Conservation (phyloP, 352 stramenopile genomes). For the Phytopythium delawarense region DNA sequence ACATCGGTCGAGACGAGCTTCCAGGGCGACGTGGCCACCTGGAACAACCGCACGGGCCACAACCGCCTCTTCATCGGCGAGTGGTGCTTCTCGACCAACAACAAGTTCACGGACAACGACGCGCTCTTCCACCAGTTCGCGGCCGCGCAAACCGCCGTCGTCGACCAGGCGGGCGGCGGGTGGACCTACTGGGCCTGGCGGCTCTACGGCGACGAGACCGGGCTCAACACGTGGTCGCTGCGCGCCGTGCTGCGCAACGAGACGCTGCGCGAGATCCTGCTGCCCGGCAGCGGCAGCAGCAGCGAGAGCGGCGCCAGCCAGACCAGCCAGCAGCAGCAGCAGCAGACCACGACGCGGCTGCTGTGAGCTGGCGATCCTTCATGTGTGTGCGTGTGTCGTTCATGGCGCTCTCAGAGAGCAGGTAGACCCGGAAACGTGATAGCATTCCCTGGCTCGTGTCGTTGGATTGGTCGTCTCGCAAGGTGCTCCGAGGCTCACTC, state of each 20-base stretch:
- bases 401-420: neutral
- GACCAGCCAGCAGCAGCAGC: conserved; percentile 4
- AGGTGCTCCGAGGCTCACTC: neutral
- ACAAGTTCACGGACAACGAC: conserved; percentile 46
- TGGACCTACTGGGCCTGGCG: conserved; percentile 78
- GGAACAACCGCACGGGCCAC: conserved; percentile 18
- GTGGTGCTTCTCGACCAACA: conserved; percentile 55
- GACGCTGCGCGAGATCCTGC: conserved; percentile 25
- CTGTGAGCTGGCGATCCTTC: neutral
- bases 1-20: conserved; percentile 11
- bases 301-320: conserved; percentile 3
- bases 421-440: neutral
- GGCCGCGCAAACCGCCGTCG: conserved; percentile 38
- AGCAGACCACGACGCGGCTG: neutral
- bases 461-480: neutral
- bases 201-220: conserved; percentile 56
- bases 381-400: neutral
- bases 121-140: conserved; percentile 48
- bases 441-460: neutral
- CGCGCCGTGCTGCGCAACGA: conserved; percentile 49
- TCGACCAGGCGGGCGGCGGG: conserved; percentile 49
- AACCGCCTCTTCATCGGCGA: conserved; percentile 59
- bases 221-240: conserved; percentile 62
- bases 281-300: conserved; percentile 15
- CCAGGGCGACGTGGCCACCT: conserved; percentile 9